These are phyloP conservation scores for Tuber microsphaerosporum DNA, from an alignment of 495 filamentous ascomycete genomes.

Conservation along the genomic window DNA sequence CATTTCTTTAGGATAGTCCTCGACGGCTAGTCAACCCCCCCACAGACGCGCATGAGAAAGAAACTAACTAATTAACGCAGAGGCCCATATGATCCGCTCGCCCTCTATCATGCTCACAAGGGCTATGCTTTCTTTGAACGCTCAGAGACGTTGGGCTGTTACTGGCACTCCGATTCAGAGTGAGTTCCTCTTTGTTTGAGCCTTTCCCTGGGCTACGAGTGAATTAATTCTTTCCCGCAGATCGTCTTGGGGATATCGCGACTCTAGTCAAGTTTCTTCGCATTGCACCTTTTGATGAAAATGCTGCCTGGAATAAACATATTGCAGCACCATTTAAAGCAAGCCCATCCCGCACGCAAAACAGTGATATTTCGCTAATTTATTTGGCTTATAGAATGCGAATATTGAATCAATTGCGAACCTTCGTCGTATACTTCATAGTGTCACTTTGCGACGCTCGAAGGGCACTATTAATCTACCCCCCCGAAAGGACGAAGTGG, in stretches of 20 bases:
- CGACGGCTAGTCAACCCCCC: slow-evolving; percentile 50
- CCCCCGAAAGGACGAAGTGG: slow-evolving; percentile 60
- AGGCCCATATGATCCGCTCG: slow-evolving; percentile 89
- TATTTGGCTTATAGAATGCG: slow-evolving; percentile 43
- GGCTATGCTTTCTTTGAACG: slow-evolving; percentile 72
- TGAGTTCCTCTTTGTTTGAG: slow-evolving; percentile 63
- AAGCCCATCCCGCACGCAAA: slow-evolving; percentile 24
- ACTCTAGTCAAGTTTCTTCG: slow-evolving; percentile 86
- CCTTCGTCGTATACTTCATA: slow-evolving; percentile 84
- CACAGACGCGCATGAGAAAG: not conserved
- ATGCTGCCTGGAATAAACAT: slow-evolving; percentile 61
- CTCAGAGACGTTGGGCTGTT: slow-evolving; percentile 85
- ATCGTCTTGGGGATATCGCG: slow-evolving; percentile 82
- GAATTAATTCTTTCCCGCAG: slow-evolving; percentile 41
- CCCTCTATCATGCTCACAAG: slow-evolving; percentile 71
- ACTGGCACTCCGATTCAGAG: slow-evolving; percentile 53
- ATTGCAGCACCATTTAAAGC: slow-evolving; percentile 77
- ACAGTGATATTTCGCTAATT: not conserved
- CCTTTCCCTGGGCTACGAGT: not conserved
- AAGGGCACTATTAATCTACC: slow-evolving; percentile 88
- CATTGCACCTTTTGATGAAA: slow-evolving; percentile 78
- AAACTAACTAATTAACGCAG: slow-evolving; percentile 12
- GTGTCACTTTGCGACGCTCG: slow-evolving; percentile 80
- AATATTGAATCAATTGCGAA: slow-evolving; percentile 75
- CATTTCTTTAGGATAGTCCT: slow-evolving; percentile 94